A percentile compares a stretch with the other conserved stretches of the same genome.
Evolutionary conservation across 208 protist genomes (phyloP).

Genomic region (Trypanosoma melophagium): DNA sequence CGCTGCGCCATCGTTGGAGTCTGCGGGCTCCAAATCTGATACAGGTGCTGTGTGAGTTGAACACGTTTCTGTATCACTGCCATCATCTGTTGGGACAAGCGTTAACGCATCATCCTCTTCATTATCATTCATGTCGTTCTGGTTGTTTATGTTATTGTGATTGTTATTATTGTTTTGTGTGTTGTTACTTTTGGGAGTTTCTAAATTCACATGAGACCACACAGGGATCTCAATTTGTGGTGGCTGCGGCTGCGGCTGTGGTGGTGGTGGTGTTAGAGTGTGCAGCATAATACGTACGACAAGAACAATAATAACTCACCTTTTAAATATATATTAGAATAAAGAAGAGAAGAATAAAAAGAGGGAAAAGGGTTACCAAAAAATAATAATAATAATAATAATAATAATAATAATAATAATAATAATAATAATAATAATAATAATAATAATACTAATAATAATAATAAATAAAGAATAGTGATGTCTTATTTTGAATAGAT

Average conservation of each 20-base stretch:
- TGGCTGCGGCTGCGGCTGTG: too few species aligned
- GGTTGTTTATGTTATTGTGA: background rate
- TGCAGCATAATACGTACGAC: background rate
- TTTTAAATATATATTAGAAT: background rate
- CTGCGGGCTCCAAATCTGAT: background rate
- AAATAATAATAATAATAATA: background rate
- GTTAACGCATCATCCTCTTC: conserved; percentile 13
- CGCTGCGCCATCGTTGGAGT: conserved; percentile 9
- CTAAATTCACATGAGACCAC: too few species aligned
- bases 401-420: conserved; percentile 24
- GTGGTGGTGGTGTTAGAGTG: too few species aligned
- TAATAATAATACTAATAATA: conserved; percentile 9
- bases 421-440: conserved; percentile 16
- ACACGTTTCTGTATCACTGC: conserved; percentile 8
- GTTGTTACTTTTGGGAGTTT: too few species aligned
- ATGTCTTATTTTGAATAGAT: too few species aligned
- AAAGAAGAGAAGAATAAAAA: conserved; percentile 4
- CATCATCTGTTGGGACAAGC: background rate
- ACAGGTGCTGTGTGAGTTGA: conserved; percentile 14
- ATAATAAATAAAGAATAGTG: conserved; percentile 19
- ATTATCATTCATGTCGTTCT: background rate
- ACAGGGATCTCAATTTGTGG: too few species aligned
- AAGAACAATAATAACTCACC: background rate
- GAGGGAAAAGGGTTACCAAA: background rate
- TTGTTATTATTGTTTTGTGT: background rate